Evolutionary conservation across 2,329 filamentous ascomycete species (phyloP), one percentile per base, ranked within the genome.

Genomic region (Acephala macrosclerotiorum): DNA sequence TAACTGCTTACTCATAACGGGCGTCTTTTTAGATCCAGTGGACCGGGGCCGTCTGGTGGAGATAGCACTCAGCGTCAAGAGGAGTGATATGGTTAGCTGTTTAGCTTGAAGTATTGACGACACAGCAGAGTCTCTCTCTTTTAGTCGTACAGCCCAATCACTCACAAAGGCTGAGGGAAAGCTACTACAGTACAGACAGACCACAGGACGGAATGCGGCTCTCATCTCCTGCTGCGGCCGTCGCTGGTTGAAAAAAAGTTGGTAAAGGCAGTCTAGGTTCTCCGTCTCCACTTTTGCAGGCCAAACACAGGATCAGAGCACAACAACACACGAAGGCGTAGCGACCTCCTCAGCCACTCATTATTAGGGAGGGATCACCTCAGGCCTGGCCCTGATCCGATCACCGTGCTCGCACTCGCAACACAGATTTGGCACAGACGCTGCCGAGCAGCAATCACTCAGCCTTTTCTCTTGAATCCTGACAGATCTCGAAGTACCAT

Each of bases 321-420:
- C 51, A 57, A 56, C 60, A 57, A 42, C 55, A 58, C 60, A 49
- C 33, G 26, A 12, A 26, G 26, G 38, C 51, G 51, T 18, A 45
- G 26, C 25, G 49, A 25, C 25, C 12, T 29, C 18, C 38, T 57
- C 60, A 62, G 51, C 60, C 60, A 62, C 60, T 45, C 53, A 62
- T 57, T 62, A 47, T 62, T 62, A 51, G 60, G 49, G 38, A 14
- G 49, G 49, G 49, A 42, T 62, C 60, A 29, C 42, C 47, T 29
- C 40, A 33, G 25, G 51, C 45, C 40, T 22, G 38, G 45, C 11
- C 45, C 49, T 5, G 49, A 53, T 53, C 49, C 3, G 49, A 53
- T 53, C 49, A 53, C 25, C 49, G 8, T 53, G 29, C n/a, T 53
- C 49, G 22, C 49, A 9, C 49, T 53, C 49, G 49, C 45, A 49